phyloP scores from a whole-genome alignment of 192 early-diverging fungal species.

The Umbelopsis isabellina region DNA sequence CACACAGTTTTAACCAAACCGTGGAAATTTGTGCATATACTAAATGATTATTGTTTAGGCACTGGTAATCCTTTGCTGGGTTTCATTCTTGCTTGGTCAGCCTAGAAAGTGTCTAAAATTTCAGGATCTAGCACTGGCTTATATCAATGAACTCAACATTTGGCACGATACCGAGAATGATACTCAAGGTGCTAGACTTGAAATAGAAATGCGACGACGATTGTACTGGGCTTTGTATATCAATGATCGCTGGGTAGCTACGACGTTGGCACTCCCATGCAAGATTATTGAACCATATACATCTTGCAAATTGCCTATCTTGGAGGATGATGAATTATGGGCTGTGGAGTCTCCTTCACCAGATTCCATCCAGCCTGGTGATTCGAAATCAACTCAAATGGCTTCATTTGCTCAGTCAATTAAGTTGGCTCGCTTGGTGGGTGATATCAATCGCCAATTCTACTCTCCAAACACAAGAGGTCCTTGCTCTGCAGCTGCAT shows the following conservation, averaged over 20 bases:
- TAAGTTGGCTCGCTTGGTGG: constrained; percentile 30
- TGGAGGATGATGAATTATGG: constrained; percentile 38
- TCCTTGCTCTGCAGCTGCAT: constrained; percentile 6
- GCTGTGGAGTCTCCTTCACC: neutral
- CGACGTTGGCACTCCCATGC: constrained; percentile 14
- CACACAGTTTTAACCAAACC: neutral
- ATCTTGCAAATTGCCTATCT: constrained; percentile 29
- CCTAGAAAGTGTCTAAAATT: constrained; percentile 24
- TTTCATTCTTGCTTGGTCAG: constrained; percentile 28
- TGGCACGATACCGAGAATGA: constrained; percentile 28
- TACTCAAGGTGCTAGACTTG: neutral
- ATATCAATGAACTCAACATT: constrained; percentile 25
- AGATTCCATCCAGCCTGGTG: neutral
- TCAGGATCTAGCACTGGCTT: constrained; percentile 12
- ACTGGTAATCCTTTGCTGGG: constrained; percentile 38
- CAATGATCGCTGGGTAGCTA: constrained; percentile 35
- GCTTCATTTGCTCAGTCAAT: constrained; percentile 34
- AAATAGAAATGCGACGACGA: constrained; percentile 37
- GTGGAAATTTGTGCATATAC: neutral
- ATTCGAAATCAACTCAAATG: constrained; percentile 24
- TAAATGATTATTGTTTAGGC: constrained; percentile 26
- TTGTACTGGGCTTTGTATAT: constrained; percentile 36
- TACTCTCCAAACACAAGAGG: neutral
- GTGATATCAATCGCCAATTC: constrained; percentile 21
- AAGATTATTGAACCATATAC: constrained; percentile 9